Conservation (phyloP, 2,329 filamentous ascomycete genomes). For the Zymoseptoria passerinii region DNA sequence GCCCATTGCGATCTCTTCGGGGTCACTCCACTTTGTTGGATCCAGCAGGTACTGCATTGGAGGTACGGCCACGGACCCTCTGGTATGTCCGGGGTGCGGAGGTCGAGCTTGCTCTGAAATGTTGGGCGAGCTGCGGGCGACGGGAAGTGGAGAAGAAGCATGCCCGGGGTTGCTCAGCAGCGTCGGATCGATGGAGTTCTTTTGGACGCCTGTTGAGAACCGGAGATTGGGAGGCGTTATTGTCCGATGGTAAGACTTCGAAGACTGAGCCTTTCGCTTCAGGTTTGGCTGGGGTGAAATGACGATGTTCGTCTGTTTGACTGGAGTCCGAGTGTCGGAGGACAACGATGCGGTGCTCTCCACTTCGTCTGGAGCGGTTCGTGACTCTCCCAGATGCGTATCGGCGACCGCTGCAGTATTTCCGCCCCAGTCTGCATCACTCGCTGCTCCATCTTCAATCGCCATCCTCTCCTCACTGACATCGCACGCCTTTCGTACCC, state of each 20-base stretch:
- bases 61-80: not conserved
- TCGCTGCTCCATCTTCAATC: not conserved
- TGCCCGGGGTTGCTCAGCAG: not conserved
- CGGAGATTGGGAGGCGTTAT: not conserved
- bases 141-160: not conserved
- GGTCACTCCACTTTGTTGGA: not conserved
- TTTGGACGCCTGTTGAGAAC: not conserved
- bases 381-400: not conserved
- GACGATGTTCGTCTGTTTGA: not conserved
- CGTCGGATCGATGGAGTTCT: not conserved
- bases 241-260: not conserved
- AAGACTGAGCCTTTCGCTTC: not conserved
- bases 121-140: not conserved
- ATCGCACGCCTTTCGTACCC: not conserved
- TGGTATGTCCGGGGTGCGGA: not conserved
- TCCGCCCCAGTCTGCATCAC: not conserved
- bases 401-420: not conserved
- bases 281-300: not conserved
- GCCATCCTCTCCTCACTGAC: not conserved
- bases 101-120: not conserved
- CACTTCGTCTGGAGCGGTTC: not conserved
- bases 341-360: not conserved
- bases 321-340: not conserved
- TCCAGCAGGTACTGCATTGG: not conserved
- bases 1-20: not conserved